Percentiles rank a stretch among this genome's conserved stretches.
Evolutionary conservation across 1,284 basidiomycete genomes (phyloP).

Genomic region (Anthracocystis setariae): DNA sequence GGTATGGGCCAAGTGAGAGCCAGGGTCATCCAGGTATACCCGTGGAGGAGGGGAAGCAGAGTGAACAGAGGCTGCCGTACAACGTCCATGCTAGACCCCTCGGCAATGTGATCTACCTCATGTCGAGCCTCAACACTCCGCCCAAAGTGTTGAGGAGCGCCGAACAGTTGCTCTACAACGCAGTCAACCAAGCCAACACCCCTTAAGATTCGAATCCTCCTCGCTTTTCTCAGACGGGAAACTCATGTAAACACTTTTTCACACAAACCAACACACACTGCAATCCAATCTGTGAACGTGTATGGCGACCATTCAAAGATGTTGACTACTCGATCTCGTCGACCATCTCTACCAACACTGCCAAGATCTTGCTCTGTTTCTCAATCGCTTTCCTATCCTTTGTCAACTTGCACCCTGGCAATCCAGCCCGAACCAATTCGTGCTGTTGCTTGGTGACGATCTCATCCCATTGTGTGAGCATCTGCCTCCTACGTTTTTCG

Average conservation of each 20-base stretch:
- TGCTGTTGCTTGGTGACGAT: conserved; percentile 20
- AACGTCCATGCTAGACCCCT: conserved; percentile 87
- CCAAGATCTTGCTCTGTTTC: conserved; percentile 25
- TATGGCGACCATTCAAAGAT: no score
- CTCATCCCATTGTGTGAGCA: conserved; percentile 29
- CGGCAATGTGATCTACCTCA: conserved; percentile 92
- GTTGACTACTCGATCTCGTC: conserved; percentile 18
- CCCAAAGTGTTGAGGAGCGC: conserved; percentile 57
- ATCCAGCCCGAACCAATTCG: conserved; percentile 11
- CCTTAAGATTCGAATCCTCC: no score
- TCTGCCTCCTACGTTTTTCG: conserved; percentile 6
- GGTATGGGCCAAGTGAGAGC: conserved; percentile 14
- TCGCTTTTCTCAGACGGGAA: no score
- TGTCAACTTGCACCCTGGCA: conserved; percentile 15
- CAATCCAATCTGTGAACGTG: no score
- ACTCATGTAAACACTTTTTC: no score
- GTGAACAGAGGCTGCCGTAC: conserved; percentile 70
- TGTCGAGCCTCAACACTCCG: conserved; percentile 85
- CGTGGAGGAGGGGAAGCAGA: not conserved
- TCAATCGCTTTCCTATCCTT: conserved; percentile 13
- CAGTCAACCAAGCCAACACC: conserved; percentile 9
- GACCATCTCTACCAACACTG: conserved; percentile 33
- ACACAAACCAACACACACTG: no score
- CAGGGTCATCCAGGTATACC: conserved; percentile 46
- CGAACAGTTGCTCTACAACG: conserved; percentile 33